Evolutionary conservation across 768 basidiomycete species (phyloP).

Genomic region (Pulveroboletus sp.): DNA sequence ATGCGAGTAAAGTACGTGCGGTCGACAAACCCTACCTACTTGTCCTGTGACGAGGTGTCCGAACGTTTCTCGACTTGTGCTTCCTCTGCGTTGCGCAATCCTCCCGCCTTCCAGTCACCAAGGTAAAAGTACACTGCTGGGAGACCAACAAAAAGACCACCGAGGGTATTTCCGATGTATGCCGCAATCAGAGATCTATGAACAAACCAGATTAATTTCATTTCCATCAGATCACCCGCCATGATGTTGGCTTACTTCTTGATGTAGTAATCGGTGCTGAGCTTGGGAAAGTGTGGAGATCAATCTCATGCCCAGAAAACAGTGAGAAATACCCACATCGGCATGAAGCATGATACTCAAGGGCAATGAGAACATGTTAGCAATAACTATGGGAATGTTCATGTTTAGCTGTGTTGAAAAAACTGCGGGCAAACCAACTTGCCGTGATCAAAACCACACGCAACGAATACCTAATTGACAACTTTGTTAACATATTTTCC

Average conservation of each 20-base stretch:
- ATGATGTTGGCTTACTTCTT: constrained; percentile 47
- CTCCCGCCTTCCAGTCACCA: constrained; percentile 42
- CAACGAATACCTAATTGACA: constrained; percentile 56
- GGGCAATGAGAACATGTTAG: constrained; percentile 76
- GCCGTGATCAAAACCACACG: constrained; percentile 73
- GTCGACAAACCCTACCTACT: neutral
- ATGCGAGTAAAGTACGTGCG: neutral
- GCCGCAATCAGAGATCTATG: constrained; percentile 62
- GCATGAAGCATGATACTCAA: constrained; percentile 71
- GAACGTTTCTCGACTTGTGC: constrained; percentile 17
- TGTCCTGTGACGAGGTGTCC: constrained; percentile 4
- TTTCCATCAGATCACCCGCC: neutral
- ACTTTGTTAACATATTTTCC: neutral
- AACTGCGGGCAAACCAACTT: constrained; percentile 10
- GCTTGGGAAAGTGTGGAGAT: constrained; percentile 11
- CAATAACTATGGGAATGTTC: constrained; percentile 44
- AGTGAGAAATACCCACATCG: constrained; percentile 41
- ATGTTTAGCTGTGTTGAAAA: neutral
- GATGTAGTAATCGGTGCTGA: constrained; percentile 52
- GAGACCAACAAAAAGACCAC: constrained; percentile 60
- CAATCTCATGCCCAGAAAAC: neutral
- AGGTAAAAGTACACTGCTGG: constrained; percentile 68
- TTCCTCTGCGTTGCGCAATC: constrained; percentile 41
- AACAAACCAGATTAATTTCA: neutral
- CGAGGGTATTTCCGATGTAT: constrained; percentile 65